Conservation (phyloP, 2,329 filamentous ascomycete genomes). For the Pseudogymnoascus sp. region DNA sequence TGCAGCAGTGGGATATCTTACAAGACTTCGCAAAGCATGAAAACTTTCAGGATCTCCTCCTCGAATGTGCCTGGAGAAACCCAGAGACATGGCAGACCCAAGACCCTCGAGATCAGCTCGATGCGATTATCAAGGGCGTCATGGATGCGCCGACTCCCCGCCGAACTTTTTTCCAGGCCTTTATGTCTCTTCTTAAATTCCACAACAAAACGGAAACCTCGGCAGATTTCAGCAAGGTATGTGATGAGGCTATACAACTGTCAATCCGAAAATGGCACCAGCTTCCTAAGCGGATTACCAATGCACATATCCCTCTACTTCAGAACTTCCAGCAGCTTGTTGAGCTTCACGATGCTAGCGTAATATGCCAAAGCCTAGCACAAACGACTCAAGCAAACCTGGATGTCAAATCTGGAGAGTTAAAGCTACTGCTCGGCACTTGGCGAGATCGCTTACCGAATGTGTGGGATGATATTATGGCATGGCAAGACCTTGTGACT, state of each 20-base stretch:
- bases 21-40: slow-evolving; percentile 98
- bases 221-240: slow-evolving; percentile 77
- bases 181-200: slow-evolving; percentile 91
- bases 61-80: slow-evolving; percentile 93
- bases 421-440: slow-evolving; percentile 85
- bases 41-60: slow-evolving; percentile 89
- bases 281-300: slow-evolving; percentile 84
- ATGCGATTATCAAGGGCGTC: slow-evolving; percentile 89
- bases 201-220: slow-evolving; percentile 78
- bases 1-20: slow-evolving; percentile 98
- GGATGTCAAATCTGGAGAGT: slow-evolving; percentile 87
- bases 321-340: slow-evolving; percentile 98
- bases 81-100: slow-evolving; percentile 89
- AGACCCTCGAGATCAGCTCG: slow-evolving; percentile 79
- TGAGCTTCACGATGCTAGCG: slow-evolving; percentile 91
- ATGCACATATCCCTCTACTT: slow-evolving; percentile 86
- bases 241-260: slow-evolving; percentile 93
- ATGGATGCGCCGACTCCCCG: slow-evolving; percentile 95
- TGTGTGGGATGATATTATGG: slow-evolving; percentile 98
- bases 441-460: slow-evolving; percentile 96
- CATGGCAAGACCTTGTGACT: slow-evolving; percentile 98
- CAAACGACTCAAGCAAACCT: slow-evolving; percentile 77
- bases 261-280: slow-evolving; percentile 99
- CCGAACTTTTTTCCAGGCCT: slow-evolving; percentile 94
- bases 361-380: slow-evolving; percentile 86